These are phyloP conservation scores for Coemansia sp. DNA, from an alignment of 192 early-diverging fungal species.

Conservation along the genomic window DNA sequence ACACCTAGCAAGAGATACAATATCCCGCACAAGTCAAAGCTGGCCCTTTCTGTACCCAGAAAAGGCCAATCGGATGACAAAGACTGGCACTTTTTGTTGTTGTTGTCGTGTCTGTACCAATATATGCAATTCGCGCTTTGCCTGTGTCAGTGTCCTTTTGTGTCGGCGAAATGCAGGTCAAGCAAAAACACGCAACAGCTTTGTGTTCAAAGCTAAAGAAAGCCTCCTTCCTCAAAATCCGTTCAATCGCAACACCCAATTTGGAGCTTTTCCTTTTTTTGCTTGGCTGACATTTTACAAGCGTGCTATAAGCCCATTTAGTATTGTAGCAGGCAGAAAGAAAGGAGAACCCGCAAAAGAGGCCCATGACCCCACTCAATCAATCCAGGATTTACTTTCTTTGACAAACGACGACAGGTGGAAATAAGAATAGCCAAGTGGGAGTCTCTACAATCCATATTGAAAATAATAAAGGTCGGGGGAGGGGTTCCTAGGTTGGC, in stretches of 20 bases:
- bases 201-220: not conserved
- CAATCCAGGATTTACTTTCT: no score
- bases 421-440: not conserved
- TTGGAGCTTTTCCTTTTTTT: not conserved
- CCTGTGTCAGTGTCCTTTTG: not conserved
- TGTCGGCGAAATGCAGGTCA: not conserved
- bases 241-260: no score
- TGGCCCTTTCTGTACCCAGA: no score
- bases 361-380: no score
- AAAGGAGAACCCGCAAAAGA: not conserved
- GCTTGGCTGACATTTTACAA: not conserved
- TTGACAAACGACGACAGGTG: not conserved
- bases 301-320: not conserved
- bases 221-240: no score
- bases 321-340: slow-evolving; percentile 7
- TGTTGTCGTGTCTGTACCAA: not conserved
- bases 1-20: no score
- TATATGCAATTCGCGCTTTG: slow-evolving; percentile 6
- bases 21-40: no score
- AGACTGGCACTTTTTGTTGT: not conserved
- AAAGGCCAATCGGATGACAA: not conserved
- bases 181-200: not conserved
- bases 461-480: slow-evolving; percentile 1
- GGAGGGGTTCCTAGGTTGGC: no score
- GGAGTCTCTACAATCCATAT: not conserved